Evolutionary conservation across 2,329 filamentous ascomycete species (phyloP).

Genomic region (Meredithiella fracta): DNA sequence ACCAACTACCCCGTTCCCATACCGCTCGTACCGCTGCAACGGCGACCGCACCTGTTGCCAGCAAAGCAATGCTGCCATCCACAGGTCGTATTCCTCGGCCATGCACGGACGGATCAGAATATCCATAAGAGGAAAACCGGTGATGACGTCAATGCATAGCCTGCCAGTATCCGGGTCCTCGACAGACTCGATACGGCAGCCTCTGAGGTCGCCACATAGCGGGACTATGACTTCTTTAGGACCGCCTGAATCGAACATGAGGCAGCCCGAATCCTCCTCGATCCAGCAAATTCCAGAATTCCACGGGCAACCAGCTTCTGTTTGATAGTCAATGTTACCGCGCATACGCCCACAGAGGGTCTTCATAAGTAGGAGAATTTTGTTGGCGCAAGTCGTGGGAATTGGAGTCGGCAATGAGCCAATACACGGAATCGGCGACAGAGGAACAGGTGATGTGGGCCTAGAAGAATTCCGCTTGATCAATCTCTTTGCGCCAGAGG

Average conservation of each 20-base stretch:
- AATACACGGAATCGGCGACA: slow-evolving; percentile 33
- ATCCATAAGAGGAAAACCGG: slow-evolving; percentile 22
- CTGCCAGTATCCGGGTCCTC: slow-evolving; percentile 9
- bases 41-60: slow-evolving; percentile 59
- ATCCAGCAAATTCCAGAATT: slow-evolving; percentile 58
- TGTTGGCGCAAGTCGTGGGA: slow-evolving; percentile 51
- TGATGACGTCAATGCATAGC: slow-evolving; percentile 11
- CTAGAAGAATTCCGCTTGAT: slow-evolving; percentile 39
- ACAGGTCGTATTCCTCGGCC: slow-evolving; percentile 54
- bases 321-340: slow-evolving; percentile 58
- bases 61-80: slow-evolving; percentile 64
- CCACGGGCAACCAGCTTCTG: slow-evolving; percentile 46
- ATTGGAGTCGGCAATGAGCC: slow-evolving; percentile 44
- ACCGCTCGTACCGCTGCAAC: slow-evolving; percentile 33
- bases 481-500: slow-evolving; percentile 31
- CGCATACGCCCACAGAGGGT: slow-evolving; percentile 64
- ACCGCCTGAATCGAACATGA: slow-evolving; percentile 52
- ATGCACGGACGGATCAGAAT: slow-evolving; percentile 48
- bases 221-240: slow-evolving; percentile 7
- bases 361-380: slow-evolving; percentile 60
- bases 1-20: slow-evolving; percentile 22
- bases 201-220: slow-evolving; percentile 11
- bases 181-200: slow-evolving; percentile 22
- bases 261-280: slow-evolving; percentile 55
- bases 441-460: slow-evolving; percentile 40